phyloP scores from a whole-genome alignment of 2,329 filamentous ascomycete species.

The Penicillium sp. region DNA sequence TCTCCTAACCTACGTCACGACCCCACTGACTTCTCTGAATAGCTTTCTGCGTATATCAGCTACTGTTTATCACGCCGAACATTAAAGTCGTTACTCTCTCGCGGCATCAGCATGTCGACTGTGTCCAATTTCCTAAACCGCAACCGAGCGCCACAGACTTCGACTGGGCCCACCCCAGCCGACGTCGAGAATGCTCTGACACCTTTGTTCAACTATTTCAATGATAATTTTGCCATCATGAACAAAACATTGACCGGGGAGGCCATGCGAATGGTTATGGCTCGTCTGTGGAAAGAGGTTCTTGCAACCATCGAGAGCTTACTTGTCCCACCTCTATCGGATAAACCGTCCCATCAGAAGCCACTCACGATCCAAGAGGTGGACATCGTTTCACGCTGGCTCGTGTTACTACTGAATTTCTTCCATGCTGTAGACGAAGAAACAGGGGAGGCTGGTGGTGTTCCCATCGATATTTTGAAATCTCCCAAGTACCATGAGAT shows the following conservation, averaged over 20 bases:
- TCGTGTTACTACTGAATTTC: constrained; percentile 86
- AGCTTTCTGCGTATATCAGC: constrained; percentile 92
- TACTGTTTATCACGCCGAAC: constrained; percentile 81
- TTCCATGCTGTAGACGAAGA: constrained; percentile 91
- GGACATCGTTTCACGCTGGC: constrained; percentile 93
- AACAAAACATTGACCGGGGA: constrained; percentile 91
- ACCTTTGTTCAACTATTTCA: constrained; percentile 88
- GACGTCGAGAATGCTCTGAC: constrained; percentile 80
- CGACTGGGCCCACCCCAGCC: constrained; percentile 61
- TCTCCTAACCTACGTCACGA: background rate
- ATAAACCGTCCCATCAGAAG: constrained; percentile 85
- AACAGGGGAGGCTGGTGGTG: constrained; percentile 77
- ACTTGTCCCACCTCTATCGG: constrained; percentile 88
- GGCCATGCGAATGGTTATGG: constrained; percentile 99
- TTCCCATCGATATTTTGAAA: constrained; percentile 87
- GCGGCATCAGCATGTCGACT: constrained; percentile 69
- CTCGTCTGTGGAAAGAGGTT: constrained; percentile 95
- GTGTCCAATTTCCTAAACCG: constrained; percentile 68
- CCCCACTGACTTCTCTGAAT: constrained; percentile 12
- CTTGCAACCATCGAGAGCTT: constrained; percentile 86
- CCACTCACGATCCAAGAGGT: constrained; percentile 83
- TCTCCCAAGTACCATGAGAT: constrained; percentile 98
- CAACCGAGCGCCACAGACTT: constrained; percentile 49
- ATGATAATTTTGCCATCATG: constrained; percentile 99
- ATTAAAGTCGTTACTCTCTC: constrained; percentile 70